Conservation (phyloP, 495 filamentous ascomycete species). For the Viridothelium virens region DNA sequence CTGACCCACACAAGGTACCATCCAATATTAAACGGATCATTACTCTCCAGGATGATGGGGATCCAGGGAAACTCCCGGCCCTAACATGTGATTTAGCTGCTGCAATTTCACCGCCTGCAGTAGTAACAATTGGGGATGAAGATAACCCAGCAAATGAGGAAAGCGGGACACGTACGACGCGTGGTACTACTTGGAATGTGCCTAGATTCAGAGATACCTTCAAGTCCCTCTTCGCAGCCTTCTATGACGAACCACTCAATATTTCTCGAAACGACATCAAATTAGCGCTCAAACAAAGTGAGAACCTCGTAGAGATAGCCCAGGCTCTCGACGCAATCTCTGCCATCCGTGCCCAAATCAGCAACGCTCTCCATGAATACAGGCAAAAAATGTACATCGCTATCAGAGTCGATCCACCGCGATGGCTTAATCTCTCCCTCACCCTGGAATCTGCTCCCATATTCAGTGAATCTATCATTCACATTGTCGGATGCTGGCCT, state of each 20-base stretch:
- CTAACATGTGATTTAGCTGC: neutral
- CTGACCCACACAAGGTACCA: neutral
- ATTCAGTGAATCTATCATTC: constrained; percentile 31
- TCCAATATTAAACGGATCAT: neutral
- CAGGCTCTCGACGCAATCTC: neutral
- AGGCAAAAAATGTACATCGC: constrained; percentile 22
- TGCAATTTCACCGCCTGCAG: neutral
- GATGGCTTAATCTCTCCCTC: constrained; percentile 27
- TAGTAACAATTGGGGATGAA: neutral
- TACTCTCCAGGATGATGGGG: neutral
- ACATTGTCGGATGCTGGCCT: constrained; percentile 28
- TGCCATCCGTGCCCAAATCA: neutral
- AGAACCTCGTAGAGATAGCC: neutral
- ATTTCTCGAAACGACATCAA: neutral
- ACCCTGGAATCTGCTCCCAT: constrained; percentile 23
- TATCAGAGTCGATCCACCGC: constrained; percentile 25
- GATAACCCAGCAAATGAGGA: neutral
- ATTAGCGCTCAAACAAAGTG: neutral
- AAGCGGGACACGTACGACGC: neutral
- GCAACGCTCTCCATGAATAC: neutral
- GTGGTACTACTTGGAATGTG: neutral
- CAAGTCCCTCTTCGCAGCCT: neutral
- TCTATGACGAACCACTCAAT: neutral
- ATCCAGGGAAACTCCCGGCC: neutral
- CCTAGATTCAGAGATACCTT: neutral